Evolutionary conservation across 306 rosid species (phyloP), one percentile per base, ranked within the genome.

Genomic region (Pyrus communis): DNA sequence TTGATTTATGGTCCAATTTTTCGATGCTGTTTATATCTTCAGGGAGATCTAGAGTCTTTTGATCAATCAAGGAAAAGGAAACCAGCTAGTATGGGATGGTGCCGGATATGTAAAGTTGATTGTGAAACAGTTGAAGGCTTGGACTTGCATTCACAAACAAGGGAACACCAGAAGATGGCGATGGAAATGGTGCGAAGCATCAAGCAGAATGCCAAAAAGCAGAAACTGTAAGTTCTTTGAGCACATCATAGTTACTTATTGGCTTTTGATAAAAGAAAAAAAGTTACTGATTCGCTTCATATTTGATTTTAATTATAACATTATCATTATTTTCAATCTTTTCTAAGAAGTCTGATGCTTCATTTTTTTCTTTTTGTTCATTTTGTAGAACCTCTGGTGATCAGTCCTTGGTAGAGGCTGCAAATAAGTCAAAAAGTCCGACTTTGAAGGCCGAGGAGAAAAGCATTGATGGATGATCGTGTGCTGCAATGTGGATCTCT

Each of bases 71-170:
- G 91, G 83, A 95, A 88, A 85, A 91, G 97, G 85, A 96, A 86
- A 79, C 80, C 84, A 71, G 78, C 82, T 73, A 87, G 84, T 89
- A 89, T 84, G 92, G 99, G 99, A 25, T 92, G 99, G 99, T 96
- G 99, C 82, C 90, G 99, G 63, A 90, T 96, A 75, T 96, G 99
- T 87, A 96, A 91, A 89, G 83, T 92, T 77, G 97, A 92, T 82
- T 96, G 99, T 52, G 97, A 92, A 83, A 89, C 98, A 49, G 97
- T 92, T 77, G 99, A 91, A 86, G 98, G 97, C 82, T 82, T 96
- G 89, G 98, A 96, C 66, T 76, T 90, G 83, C 99, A 96, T 86
- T 90, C 99, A 67, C 99, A 96, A 84, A 92, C 91, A 71, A 88
- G 88, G 85, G 99, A 92, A 82, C 99, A 96, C 87, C 99, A 96